Base-by-base conservation (phyloP, 441 rosid genomes). In the Sinapis alba region DNA sequence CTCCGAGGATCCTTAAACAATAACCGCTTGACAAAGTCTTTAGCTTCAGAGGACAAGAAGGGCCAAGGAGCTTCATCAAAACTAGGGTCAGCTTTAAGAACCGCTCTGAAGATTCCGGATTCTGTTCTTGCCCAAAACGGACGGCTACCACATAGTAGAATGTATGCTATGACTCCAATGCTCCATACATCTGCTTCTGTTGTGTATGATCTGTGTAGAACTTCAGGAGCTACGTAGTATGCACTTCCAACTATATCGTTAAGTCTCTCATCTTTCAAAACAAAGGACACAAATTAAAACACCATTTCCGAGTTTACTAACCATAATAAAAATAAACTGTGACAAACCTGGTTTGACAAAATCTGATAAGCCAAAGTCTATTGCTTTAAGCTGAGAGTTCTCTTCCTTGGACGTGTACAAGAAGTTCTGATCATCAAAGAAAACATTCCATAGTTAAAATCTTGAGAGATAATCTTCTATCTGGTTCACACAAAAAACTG, bases 161-260 rank as follows among this genome's bases (percentile, higher is more conserved):
- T 96, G 80, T 93, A 96, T 43, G 95, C 86, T 65, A 96, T 90
- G 45, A 96, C 98, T 11, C 99, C 99, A 7, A 91, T 72, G 80
- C 99, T 96, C 99, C 99, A 96, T 2, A 89, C 95, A 84, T 96
- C 99, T 13, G 98, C 98, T 81, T 93, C 99, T 51, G 95, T 84
- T 78, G 86, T 78, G 77, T 93, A 96, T 62, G 94, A 89, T 81
- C 96, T 87, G 71, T 89, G 97, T 56, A 96, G 86, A 73, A 96
- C 99, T 85, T 96, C 99, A 24, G 99, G 98, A 34, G 98, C 95
- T 77, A 96, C 97, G 36, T 95, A 95, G 77, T 91, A 90, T 0
- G 97, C 98, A 74, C 98, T 95, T 69, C 99, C 99, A 63, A 95
- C 99, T 63, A 93, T 96, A 77, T 93, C 99, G 63, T 93, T 90